Evolutionary conservation across 805 yeast species (phyloP).

Genomic region (Candida qinlingensis): DNA sequence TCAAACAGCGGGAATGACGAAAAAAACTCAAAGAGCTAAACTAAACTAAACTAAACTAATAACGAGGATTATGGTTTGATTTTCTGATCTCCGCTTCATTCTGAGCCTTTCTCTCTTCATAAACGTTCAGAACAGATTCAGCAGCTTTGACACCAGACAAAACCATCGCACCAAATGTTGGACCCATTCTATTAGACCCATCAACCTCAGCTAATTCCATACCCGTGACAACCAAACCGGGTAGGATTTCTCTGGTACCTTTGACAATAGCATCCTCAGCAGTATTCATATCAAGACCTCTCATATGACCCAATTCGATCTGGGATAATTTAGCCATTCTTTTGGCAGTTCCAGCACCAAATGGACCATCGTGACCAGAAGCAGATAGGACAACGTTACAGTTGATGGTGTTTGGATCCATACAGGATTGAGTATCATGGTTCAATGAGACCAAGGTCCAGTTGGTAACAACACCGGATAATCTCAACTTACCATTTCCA

Average conservation of each 20-base stretch:
- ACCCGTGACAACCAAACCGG: conserved; percentile 38
- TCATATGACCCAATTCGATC: conserved; percentile 45
- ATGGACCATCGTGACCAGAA: conserved; percentile 80
- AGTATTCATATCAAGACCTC: conserved; percentile 72
- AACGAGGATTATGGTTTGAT: too few relatives aligned
- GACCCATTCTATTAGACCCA: conserved; percentile 80
- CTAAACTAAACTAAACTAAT: too few relatives aligned
- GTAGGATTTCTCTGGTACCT: conserved; percentile 4
- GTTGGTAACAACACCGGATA: conserved; percentile 79
- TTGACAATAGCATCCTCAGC: conserved; percentile 48
- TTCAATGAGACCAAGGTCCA: conserved; percentile 76
- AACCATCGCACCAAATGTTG: conserved; percentile 80
- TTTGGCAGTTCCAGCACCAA: conserved; percentile 76
- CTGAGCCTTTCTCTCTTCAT: conserved; percentile 1
- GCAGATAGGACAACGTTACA: conserved; percentile 54
- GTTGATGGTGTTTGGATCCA: conserved; percentile 4
- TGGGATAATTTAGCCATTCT: conserved; percentile 35
- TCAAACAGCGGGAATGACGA: too few relatives aligned
- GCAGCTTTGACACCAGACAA: conserved; percentile 78
- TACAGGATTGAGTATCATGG: conserved; percentile 72
- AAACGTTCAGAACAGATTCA: conserved; percentile 28
- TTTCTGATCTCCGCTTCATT: background rate
- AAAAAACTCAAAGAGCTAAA: too few relatives aligned
- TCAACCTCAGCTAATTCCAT: conserved; percentile 78
- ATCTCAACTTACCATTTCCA: conserved; percentile 49